These are phyloP conservation scores for Trichosphaerium sp. DNA, from an alignment of 78 protist species.

Conservation along the genomic window DNA sequence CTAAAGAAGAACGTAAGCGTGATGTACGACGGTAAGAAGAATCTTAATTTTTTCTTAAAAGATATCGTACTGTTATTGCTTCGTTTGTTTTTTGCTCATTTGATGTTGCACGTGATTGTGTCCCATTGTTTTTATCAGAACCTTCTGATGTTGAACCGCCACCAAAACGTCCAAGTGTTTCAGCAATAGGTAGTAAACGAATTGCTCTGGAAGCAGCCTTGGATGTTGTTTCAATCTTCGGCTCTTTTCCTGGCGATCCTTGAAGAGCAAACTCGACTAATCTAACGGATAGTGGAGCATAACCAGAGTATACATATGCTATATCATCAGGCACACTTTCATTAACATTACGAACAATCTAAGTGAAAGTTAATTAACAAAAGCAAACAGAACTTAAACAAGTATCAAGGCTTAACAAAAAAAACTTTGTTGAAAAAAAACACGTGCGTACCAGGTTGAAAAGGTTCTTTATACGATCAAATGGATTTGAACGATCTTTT, in stretches of 20 bases:
- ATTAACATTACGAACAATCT: slow-evolving; percentile 43
- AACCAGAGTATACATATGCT: slow-evolving; percentile 57
- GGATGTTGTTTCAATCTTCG: background rate
- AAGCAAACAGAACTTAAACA: no score
- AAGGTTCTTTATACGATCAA: background rate
- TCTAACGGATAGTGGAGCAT: slow-evolving; percentile 69
- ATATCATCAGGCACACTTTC: slow-evolving; percentile 38
- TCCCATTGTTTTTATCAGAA: no score
- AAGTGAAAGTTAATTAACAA: slow-evolving; percentile 18
- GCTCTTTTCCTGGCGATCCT: no score
- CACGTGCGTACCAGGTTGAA: background rate
- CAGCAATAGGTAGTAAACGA: background rate
- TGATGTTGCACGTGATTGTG: no score
- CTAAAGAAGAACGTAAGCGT: no score
- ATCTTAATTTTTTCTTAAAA: no score
- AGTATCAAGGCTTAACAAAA: background rate
- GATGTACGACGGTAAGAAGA: no score
- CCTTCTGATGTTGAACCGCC: no score
- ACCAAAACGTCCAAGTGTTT: no score
- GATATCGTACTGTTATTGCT: no score
- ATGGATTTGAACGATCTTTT: slow-evolving; percentile 14
- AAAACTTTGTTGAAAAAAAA: background rate
- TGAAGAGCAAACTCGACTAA: slow-evolving; percentile 34
- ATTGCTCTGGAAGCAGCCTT: slow-evolving; percentile 13
- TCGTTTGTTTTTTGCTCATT: no score